Evolutionary conservation across 169 alveolate genomes (phyloP).

Genomic region (Ichthyophthirius multifiliis): DNA sequence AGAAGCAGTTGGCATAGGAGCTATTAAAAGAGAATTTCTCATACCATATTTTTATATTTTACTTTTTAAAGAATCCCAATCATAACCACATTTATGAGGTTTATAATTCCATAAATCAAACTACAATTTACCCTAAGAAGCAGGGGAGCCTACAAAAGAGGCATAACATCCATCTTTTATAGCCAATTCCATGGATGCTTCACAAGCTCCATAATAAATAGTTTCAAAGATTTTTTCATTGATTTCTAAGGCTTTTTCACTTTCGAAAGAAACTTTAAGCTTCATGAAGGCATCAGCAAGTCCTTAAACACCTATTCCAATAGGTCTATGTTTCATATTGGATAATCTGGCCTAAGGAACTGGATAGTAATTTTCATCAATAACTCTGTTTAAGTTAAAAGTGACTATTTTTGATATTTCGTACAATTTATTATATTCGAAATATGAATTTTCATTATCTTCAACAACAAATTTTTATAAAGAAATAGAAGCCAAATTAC

Average conservation of each 20-base stretch:
- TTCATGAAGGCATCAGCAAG: constrained; percentile 97
- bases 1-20: constrained; percentile 99
- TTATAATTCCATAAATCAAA: constrained; percentile 96
- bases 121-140: constrained; percentile 94
- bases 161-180: constrained; percentile 92
- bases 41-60: constrained; percentile 92
- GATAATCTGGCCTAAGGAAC: constrained; percentile 92
- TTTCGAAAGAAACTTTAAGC: constrained; percentile 95
- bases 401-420: constrained; percentile 91
- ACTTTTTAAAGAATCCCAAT: constrained; percentile 94
- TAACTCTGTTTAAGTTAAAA: constrained; percentile 92
- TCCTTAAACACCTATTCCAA: constrained; percentile 99
- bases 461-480: constrained; percentile 74
- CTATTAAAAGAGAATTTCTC: constrained; percentile 95
- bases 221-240: constrained; percentile 96
- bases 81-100: constrained; percentile 82
- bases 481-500: constrained; percentile 98
- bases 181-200: constrained; percentile 94
- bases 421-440: constrained; percentile 80
- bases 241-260: constrained; percentile 91
- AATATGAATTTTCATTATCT: constrained; percentile 69
- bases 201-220: constrained; percentile 96
- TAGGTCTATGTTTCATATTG: constrained; percentile 97
- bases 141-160: constrained; percentile 95
- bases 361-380: constrained; percentile 96